These are phyloP conservation scores for Neckera pumila DNA, from an alignment of 225 moss, liverwort and hornwort genomes.

Conservation along the genomic window DNA sequence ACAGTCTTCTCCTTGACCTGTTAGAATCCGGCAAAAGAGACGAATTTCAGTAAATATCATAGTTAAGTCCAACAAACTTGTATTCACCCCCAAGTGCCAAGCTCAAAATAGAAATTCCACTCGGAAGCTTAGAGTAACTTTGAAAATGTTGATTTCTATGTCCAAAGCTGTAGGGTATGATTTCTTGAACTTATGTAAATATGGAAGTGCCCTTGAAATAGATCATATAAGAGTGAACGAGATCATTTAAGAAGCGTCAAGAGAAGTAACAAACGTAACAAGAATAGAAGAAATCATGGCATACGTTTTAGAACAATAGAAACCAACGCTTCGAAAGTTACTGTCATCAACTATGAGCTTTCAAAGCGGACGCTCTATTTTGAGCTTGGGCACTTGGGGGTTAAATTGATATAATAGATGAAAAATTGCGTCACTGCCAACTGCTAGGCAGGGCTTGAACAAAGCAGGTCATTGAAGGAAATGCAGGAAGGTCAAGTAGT, in stretches of 20 bases:
- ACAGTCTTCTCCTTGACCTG: slow-evolving; percentile 98
- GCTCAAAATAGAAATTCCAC: not conserved
- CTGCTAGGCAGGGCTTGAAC: not conserved
- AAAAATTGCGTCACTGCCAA: not conserved
- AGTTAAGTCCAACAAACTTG: not conserved
- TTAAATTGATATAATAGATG: not conserved
- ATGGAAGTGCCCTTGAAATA: not conserved
- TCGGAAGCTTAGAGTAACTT: not conserved
- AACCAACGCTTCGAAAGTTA: not conserved
- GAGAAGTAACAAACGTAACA: not conserved
- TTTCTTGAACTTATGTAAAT: not conserved
- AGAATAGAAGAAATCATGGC: not conserved
- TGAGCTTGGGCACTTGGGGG: not conserved
- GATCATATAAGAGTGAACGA: not conserved
- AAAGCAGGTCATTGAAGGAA: not conserved
- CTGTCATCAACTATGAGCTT: not conserved
- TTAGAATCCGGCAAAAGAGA: not conserved
- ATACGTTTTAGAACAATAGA: not conserved
- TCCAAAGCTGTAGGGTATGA: not conserved
- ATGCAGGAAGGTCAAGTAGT: not conserved
- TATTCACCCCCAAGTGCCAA: not conserved
- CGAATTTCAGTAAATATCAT: not conserved
- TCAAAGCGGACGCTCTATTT: not conserved
- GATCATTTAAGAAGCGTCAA: not conserved
- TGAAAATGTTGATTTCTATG: not conserved